Base-by-base conservation (phyloP, 1,139 yeast species). In the Casaregolazyma suthepensis region DNA sequence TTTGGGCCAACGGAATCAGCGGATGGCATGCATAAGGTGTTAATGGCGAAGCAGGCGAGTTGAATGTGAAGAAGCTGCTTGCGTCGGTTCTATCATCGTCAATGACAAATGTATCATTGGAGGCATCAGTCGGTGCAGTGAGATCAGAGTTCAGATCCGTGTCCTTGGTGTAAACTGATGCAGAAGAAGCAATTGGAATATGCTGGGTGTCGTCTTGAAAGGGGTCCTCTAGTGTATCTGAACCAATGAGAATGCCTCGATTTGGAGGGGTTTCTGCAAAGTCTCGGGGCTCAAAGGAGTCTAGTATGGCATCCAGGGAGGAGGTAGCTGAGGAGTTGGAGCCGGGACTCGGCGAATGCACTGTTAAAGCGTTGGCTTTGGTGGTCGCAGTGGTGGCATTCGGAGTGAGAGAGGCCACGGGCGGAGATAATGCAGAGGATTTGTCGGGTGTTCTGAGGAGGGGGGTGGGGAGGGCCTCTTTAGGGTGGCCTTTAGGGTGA, bases 231-330 rank as follows among this genome's bases (percentile, higher is more conserved):
- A 42, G 20, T 18, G 43, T 5, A 9, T 19, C 45, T 12, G 19
- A 15, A 2, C 45, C 45, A 22, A 44, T 22, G 7, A 44, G 15
- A 9, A 13, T 19, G 15, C 35, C 46, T 44, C 35, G 7, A 3
- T 9, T 13, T n/a, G 15, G 17, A 44, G 46, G 31, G 17, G 35
- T 22, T 6, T 12, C 35, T 9, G 19, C 4, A 19, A 23, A 12
- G 17, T 17, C 45, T 22, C 20, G 23, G 10, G 43, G 22, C n/a
- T 57, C 63, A 52, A 63, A 63, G 1, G 59, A 44, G 50, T 65
- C 68, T 5, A 64, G 52, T n/a, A 62, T 62, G 9, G 58, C 61
- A 40, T 64, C 68, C 18, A 65, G 54, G 2, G 68, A 64, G 1
- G 68, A 65, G 2, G 65, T 60, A 1, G 68, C 62, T n/a, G 63